Conservation (phyloP, 768 basidiomycete genomes). For the Fomitopsis pulvina region DNA sequence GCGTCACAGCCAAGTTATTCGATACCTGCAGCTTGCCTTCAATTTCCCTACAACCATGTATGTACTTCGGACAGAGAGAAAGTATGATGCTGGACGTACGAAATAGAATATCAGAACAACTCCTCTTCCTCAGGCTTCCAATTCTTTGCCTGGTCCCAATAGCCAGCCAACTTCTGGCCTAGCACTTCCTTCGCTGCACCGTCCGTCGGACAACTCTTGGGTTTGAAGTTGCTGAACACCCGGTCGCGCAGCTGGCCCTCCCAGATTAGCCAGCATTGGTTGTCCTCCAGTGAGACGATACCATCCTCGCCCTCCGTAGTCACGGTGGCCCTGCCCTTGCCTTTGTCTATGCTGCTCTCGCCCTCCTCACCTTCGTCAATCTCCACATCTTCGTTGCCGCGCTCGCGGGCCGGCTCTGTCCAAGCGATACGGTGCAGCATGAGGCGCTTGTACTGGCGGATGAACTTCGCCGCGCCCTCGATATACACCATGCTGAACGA, state of each 20-base stretch:
- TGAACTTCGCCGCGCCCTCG: conserved; percentile 82
- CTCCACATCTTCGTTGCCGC: conserved; percentile 68
- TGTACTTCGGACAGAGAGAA: not conserved
- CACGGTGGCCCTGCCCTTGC: conserved; percentile 27
- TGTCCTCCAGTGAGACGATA: conserved; percentile 68
- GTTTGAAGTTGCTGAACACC: conserved; percentile 73
- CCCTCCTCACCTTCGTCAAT: conserved; percentile 46
- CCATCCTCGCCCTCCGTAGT: conserved; percentile 25
- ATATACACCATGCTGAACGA: conserved; percentile 88
- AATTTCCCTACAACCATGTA: not conserved
- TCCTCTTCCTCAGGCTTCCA: conserved; percentile 83
- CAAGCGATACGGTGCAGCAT: conserved; percentile 87
- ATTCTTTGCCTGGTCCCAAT: conserved; percentile 95
- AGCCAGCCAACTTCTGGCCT: conserved; percentile 77
- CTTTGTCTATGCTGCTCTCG: conserved; percentile 26
- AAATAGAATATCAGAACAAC: conserved; percentile 33
- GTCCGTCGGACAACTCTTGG: conserved; percentile 80
- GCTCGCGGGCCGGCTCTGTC: conserved; percentile 85
- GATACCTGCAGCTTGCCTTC: not conserved
- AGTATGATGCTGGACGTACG: not conserved
- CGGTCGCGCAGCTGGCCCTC: conserved; percentile 84
- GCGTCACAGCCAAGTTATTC: not conserved
- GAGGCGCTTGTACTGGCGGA: conserved; percentile 82
- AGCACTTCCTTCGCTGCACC: conserved; percentile 78
- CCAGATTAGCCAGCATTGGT: conserved; percentile 90